Percentiles rank a stretch among this genome's conserved stretches.
phyloP scores from a whole-genome alignment of 306 rosid species.

The Bauhinia variegata region DNA sequence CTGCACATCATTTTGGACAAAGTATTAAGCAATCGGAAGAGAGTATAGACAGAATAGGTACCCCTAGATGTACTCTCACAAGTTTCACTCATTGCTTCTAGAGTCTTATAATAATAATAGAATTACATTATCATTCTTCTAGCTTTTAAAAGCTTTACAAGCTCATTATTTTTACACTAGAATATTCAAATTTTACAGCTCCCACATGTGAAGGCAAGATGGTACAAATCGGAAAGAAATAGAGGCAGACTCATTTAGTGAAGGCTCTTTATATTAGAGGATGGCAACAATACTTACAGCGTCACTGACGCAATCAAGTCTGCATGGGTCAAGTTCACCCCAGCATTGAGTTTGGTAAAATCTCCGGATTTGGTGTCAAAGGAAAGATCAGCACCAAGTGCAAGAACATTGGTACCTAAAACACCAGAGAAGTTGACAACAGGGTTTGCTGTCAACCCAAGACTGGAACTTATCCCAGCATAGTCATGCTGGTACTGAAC shows the following conservation, averaged over 20 bases:
- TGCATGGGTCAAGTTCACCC: slow-evolving; percentile 61
- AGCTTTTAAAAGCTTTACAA: neutral
- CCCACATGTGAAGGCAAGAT: slow-evolving; percentile 14
- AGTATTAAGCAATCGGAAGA: slow-evolving; percentile 23
- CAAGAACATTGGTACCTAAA: slow-evolving; percentile 62
- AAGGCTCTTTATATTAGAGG: neutral
- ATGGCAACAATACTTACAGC: slow-evolving; percentile 59
- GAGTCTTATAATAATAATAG: neutral
- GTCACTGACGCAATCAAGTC: slow-evolving; percentile 76
- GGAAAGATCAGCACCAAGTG: slow-evolving; percentile 78
- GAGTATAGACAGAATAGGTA: neutral
- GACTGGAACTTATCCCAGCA: slow-evolving; percentile 74
- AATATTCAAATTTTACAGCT: neutral
- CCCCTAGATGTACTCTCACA: neutral
- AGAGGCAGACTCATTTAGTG: neutral
- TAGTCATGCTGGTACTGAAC: slow-evolving; percentile 80
- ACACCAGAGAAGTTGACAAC: slow-evolving; percentile 80
- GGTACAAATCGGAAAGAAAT: slow-evolving; percentile 8
- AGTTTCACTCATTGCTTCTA: neutral
- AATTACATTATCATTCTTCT: neutral
- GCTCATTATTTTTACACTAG: neutral
- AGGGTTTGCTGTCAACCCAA: slow-evolving; percentile 89
- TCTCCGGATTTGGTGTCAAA: slow-evolving; percentile 72
- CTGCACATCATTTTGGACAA: slow-evolving; percentile 40
- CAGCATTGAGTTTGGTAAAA: slow-evolving; percentile 69